These are phyloP conservation scores for Brachypodium distachyon DNA, from an alignment of 202 grass and related monocot species.

Conservation along the genomic window DNA sequence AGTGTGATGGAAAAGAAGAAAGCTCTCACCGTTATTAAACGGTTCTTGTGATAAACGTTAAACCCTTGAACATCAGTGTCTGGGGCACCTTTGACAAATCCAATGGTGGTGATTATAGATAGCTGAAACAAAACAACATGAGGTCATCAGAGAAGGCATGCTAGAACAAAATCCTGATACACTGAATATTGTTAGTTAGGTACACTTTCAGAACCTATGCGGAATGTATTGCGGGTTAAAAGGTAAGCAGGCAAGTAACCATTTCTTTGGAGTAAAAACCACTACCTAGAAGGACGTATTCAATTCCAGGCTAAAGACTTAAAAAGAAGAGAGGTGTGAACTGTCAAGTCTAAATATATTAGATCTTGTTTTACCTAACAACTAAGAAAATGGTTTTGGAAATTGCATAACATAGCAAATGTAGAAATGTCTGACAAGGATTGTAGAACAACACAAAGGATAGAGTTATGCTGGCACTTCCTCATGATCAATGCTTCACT, in stretches of 20 bases:
- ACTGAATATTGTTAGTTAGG: not conserved
- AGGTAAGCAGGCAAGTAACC: not conserved
- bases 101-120: constrained; percentile 75
- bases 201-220: not conserved
- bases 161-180: not conserved
- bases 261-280: not conserved
- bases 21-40: constrained; percentile 76
- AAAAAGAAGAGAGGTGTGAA: not conserved
- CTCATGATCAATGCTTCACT: constrained; percentile 7
- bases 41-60: constrained; percentile 98
- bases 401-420: not conserved
- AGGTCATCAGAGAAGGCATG: constrained; percentile 3
- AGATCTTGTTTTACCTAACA: constrained; percentile 9
- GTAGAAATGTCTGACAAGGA: not conserved
- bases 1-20: constrained; percentile 11
- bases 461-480: not conserved
- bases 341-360: constrained; percentile 4
- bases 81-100: constrained; percentile 91
- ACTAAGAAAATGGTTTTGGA: not conserved
- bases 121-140: constrained; percentile 31
- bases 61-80: constrained; percentile 89
- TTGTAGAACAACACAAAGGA: not conserved
- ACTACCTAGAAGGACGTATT: not conserved
- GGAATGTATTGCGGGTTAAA: not conserved
- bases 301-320: not conserved